Conservation (phyloP, 352 stramenopile genomes). For the Globisporangium acanthophoron region DNA sequence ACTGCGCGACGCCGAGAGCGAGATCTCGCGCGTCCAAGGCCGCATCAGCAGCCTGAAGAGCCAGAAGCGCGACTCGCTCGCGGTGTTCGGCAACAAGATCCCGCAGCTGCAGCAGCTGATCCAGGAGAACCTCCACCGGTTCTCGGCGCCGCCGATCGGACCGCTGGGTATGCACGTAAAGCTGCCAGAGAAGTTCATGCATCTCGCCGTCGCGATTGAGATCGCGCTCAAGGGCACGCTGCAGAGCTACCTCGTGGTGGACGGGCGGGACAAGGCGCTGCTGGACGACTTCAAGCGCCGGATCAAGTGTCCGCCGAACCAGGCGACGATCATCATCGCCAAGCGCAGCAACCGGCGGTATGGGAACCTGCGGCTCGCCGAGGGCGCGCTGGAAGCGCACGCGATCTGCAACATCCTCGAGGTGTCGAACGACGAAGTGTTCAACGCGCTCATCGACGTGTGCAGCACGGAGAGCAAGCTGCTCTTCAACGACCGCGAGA, state of each 20-base stretch:
- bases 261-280: constrained; percentile 69
- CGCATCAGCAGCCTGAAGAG: constrained; percentile 39
- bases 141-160: constrained; percentile 61
- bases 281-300: constrained; percentile 71
- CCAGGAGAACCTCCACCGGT: constrained; percentile 58
- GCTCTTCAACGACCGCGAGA: constrained; percentile 56
- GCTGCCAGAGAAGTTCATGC: constrained; percentile 57
- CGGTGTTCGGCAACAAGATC: constrained; percentile 63
- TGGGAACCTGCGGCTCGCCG: constrained; percentile 43
- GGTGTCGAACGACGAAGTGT: constrained; percentile 69
- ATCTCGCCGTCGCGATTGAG: constrained; percentile 69
- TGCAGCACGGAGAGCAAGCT: constrained; percentile 75
- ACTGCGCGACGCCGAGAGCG: constrained; percentile 48
- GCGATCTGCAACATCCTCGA: constrained; percentile 77
- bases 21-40: constrained; percentile 35
- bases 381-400: constrained; percentile 43
- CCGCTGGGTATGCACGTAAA: constrained; percentile 71
- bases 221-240: constrained; percentile 66
- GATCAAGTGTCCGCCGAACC: constrained; percentile 55
- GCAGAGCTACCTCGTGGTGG: constrained; percentile 73
- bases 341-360: constrained; percentile 52
- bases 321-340: constrained; percentile 80
- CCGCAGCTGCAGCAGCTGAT: constrained; percentile 73
- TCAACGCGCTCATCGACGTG: constrained; percentile 77
- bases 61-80: constrained; percentile 56